Evolutionary conservation across 306 rosid genomes (phyloP).

Genomic region (Lotus japonicus): DNA sequence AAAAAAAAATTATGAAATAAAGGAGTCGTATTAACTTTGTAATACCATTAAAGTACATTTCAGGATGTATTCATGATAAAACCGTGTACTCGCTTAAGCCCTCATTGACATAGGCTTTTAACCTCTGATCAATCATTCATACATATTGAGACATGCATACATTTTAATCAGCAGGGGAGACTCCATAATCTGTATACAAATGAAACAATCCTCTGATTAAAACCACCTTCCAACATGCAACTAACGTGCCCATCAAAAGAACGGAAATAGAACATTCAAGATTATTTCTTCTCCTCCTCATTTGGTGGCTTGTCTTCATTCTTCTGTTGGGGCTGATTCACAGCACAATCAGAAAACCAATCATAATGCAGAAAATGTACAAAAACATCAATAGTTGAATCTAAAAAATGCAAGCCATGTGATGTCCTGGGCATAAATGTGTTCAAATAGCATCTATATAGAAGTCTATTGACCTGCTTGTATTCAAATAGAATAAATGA

Average conservation of each 20-base stretch:
- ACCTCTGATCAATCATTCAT: no score
- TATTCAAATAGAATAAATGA: not conserved
- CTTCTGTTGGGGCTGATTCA: conserved; percentile 52
- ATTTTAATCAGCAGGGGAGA: no score
- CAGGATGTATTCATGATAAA: not conserved
- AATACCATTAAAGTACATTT: conserved; percentile 1
- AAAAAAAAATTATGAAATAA: not conserved
- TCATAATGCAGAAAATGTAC: not conserved
- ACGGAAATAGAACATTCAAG: not conserved
- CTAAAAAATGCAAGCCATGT: not conserved
- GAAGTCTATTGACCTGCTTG: not conserved
- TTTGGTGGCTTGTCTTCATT: conserved; percentile 55
- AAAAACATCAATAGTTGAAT: not conserved
- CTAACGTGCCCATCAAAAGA: conserved; percentile 7
- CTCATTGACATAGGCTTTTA: no score
- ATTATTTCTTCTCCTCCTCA: conserved; percentile 56
- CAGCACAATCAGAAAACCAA: conserved; percentile 14
- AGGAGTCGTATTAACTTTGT: not conserved
- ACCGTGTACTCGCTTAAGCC: no score
- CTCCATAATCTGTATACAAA: not conserved
- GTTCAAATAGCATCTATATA: not conserved
- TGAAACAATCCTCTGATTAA: not conserved
- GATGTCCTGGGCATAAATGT: not conserved
- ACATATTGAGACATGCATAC: no score
- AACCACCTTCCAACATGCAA: conserved; percentile 20